Evolutionary conservation across 2,329 filamentous ascomycete genomes (phyloP).

Genomic region (Ophiocordyceps camponoti-saundersi): DNA sequence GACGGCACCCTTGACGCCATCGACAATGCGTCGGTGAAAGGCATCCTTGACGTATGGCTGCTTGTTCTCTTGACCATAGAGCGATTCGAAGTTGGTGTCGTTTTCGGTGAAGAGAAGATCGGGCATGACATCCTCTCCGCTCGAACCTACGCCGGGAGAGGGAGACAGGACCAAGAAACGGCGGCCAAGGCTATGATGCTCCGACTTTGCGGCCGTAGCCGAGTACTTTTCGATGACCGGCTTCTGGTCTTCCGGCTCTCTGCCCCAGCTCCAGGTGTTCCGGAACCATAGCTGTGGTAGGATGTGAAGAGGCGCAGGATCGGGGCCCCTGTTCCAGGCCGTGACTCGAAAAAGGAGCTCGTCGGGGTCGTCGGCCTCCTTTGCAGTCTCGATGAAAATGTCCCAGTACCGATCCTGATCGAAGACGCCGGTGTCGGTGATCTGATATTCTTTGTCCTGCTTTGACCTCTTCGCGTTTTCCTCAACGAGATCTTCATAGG

Average conservation of each 20-base stretch:
- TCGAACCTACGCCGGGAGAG: slow-evolving; percentile 67
- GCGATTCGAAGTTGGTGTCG: slow-evolving; percentile 66
- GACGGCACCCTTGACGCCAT: slow-evolving; percentile 61
- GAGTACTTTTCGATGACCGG: slow-evolving; percentile 55
- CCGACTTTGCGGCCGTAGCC: slow-evolving; percentile 56
- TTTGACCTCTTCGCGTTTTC: slow-evolving; percentile 67
- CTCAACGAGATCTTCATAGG: slow-evolving; percentile 72
- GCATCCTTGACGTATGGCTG: slow-evolving; percentile 86
- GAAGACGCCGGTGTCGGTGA: slow-evolving; percentile 78
- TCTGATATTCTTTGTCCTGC: slow-evolving; percentile 75
- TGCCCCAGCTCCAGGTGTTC: slow-evolving; percentile 93
- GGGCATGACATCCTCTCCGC: slow-evolving; percentile 70
- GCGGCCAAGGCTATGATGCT: slow-evolving; percentile 65
- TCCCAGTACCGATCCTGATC: slow-evolving; percentile 90
- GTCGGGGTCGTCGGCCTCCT: slow-evolving; percentile 81
- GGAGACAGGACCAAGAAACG: slow-evolving; percentile 75
- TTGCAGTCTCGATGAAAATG: slow-evolving; percentile 90
- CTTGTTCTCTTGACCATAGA: slow-evolving; percentile 67
- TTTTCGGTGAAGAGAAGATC: slow-evolving; percentile 87
- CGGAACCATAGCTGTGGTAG: slow-evolving; percentile 92
- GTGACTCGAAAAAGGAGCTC: slow-evolving; percentile 89
- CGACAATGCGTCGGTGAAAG: slow-evolving; percentile 76
- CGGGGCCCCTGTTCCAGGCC: slow-evolving; percentile 86
- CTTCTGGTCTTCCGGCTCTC: slow-evolving; percentile 58
- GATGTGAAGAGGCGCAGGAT: slow-evolving; percentile 82